Evolutionary conservation across 2,329 filamentous ascomycete genomes (phyloP).

Genomic region (Aspergillus tamarii): DNA sequence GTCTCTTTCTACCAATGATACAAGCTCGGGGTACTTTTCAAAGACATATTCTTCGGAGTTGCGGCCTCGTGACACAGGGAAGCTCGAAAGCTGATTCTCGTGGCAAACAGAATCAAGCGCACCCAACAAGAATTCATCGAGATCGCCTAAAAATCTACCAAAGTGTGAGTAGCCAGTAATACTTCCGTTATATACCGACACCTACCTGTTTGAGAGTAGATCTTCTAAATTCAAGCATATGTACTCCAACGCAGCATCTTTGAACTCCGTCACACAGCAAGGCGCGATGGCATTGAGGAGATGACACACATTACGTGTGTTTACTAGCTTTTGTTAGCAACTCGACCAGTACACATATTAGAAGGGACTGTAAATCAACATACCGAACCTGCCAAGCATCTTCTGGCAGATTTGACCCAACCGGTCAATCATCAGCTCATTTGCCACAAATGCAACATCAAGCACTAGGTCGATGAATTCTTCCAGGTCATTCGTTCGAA

Average conservation of each 20-base stretch:
- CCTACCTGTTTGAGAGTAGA: conserved; percentile 81
- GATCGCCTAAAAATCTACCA: conserved; percentile 71
- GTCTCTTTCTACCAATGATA: conserved; percentile 41
- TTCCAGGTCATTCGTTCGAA: conserved; percentile 72
- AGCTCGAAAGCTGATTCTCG: conserved; percentile 76
- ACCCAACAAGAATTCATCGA: conserved; percentile 79
- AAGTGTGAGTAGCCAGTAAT: conserved; percentile 18
- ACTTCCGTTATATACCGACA: neutral
- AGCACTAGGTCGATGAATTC: conserved; percentile 87
- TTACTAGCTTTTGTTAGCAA: conserved; percentile 56
- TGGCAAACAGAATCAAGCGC: conserved; percentile 81
- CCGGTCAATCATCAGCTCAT: conserved; percentile 93
- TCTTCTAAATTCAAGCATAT: conserved; percentile 88
- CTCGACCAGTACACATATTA: neutral
- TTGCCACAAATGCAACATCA: conserved; percentile 85
- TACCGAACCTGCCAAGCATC: conserved; percentile 76
- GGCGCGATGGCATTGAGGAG: conserved; percentile 85
- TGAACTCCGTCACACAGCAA: conserved; percentile 82
- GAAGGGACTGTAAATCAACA: conserved; percentile 26
- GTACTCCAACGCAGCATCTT: conserved; percentile 85
- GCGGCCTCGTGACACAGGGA: conserved; percentile 77
- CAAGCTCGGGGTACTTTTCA: conserved; percentile 51
- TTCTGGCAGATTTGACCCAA: conserved; percentile 88
- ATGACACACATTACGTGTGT: conserved; percentile 79
- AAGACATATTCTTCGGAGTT: conserved; percentile 62